phyloP scores from a whole-genome alignment of 2,329 filamentous ascomycete genomes.

The Stagonosporopsis cucurbitacearum region DNA sequence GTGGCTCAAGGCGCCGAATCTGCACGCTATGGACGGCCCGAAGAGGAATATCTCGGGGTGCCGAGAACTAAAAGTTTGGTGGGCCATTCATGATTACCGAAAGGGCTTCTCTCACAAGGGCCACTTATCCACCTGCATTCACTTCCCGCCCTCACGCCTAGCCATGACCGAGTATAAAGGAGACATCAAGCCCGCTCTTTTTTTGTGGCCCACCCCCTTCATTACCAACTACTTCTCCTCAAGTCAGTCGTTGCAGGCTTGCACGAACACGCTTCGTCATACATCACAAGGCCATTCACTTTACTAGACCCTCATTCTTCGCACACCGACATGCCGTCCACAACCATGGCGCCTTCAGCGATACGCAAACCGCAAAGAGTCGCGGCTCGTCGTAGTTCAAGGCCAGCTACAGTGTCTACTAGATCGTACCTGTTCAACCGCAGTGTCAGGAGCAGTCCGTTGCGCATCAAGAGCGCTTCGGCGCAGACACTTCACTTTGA shows the following conservation, averaged over 20 bases:
- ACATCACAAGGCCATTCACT: background rate
- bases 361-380: slow-evolving; percentile 16
- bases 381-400: slow-evolving; percentile 12
- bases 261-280: background rate
- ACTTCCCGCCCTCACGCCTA: slow-evolving; percentile 1
- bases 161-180: slow-evolving; percentile 10
- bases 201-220: background rate
- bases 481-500: slow-evolving; percentile 60
- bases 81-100: slow-evolving; percentile 4
- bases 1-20: background rate
- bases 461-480: slow-evolving; percentile 54
- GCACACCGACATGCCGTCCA: slow-evolving; percentile 5
- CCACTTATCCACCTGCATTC: slow-evolving; percentile 11
- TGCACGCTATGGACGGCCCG: slow-evolving; percentile 14
- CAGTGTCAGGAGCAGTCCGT: slow-evolving; percentile 56
- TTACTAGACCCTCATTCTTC: background rate
- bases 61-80: slow-evolving; percentile 14
- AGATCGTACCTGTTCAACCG: slow-evolving; percentile 56
- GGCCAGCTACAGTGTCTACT: background rate
- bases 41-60: slow-evolving; percentile 11
- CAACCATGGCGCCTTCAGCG: slow-evolving; percentile 10
- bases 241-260: background rate
- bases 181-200: background rate
- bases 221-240: background rate
- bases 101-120: slow-evolving; percentile 8